A percentile compares a stretch with the other conserved stretches of the same genome.
phyloP scores from a whole-genome alignment of 257 asterid species.

The Cordia subcordata region DNA sequence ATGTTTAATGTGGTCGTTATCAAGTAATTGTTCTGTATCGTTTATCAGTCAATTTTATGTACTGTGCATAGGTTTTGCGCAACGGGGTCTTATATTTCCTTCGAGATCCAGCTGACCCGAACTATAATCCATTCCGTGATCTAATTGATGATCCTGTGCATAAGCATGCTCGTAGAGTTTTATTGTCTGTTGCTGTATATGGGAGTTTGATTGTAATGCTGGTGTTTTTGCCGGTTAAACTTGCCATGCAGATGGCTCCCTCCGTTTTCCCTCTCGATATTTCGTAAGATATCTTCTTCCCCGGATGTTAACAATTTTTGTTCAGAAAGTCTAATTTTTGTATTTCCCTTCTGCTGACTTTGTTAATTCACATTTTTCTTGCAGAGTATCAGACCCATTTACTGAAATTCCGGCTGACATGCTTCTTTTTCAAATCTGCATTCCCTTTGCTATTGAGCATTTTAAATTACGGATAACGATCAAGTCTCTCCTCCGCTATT shows the following conservation, averaged over 20 bases:
- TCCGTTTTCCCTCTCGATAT: slow-evolving; percentile 93
- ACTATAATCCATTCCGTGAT: slow-evolving; percentile 97
- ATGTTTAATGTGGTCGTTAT: not conserved
- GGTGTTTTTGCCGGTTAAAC: slow-evolving; percentile 94
- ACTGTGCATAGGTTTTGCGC: slow-evolving; percentile 72
- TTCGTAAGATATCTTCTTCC: slow-evolving; percentile 60
- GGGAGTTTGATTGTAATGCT: slow-evolving; percentile 98
- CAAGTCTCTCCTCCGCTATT: slow-evolving; percentile 82
- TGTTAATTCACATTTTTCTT: not conserved
- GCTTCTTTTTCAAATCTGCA: slow-evolving; percentile 98
- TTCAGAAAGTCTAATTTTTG: not conserved
- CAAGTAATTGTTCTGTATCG: not conserved
- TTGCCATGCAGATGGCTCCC: slow-evolving; percentile 86
- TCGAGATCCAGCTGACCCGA: slow-evolving; percentile 99
- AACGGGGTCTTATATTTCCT: slow-evolving; percentile 94
- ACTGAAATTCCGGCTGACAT: slow-evolving; percentile 98
- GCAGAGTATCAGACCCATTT: slow-evolving; percentile 95
- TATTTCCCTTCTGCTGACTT: not conserved
- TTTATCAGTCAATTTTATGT: slow-evolving; percentile 8
- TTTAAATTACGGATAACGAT: slow-evolving; percentile 87
- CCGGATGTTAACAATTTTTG: slow-evolving; percentile 1
- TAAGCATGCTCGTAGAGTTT: slow-evolving; percentile 98
- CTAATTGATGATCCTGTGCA: slow-evolving; percentile 98
- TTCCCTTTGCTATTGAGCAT: slow-evolving; percentile 96
- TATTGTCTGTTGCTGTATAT: slow-evolving; percentile 87